Conservation (phyloP, 2,329 filamentous ascomycete species). For the Escovopsis sp. region DNA sequence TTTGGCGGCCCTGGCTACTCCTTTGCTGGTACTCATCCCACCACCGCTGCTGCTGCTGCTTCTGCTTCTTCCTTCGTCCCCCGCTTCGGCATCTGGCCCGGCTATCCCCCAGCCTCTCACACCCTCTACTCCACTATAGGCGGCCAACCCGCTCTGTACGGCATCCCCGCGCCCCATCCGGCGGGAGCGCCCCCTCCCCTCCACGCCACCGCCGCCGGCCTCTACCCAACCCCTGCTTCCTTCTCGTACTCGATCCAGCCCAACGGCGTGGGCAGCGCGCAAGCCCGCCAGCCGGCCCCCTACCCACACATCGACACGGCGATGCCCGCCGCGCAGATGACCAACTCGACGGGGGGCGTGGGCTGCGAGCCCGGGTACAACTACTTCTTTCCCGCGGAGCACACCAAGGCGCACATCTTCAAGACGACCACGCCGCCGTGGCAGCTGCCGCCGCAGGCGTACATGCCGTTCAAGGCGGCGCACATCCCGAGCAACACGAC, state of each 20-base stretch:
- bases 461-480: conserved; percentile 31
- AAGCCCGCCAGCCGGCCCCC: conserved; percentile 24
- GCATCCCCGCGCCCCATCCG: not conserved
- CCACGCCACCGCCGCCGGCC: conserved; percentile 9
- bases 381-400: conserved; percentile 42
- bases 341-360: conserved; percentile 40
- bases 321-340: conserved; percentile 37
- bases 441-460: conserved; percentile 27
- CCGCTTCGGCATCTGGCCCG: conserved; percentile 9
- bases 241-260: conserved; percentile 20
- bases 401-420: conserved; percentile 46
- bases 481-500: conserved; percentile 38
- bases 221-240: conserved; percentile 7
- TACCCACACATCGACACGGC: conserved; percentile 27
- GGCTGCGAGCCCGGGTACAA: conserved; percentile 48
- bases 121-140: conserved; percentile 8
- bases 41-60: too few species aligned
- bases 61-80: conserved; percentile 5
- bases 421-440: conserved; percentile 35
- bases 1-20: conserved; percentile 20
- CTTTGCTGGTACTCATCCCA: conserved; percentile 9
- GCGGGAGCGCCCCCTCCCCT: conserved; percentile 1
- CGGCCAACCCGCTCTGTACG: conserved; percentile 2
- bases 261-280: conserved; percentile 20
- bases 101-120: conserved; percentile 11